phyloP scores from a whole-genome alignment of 257 asterid genomes.

The Nemophila menziesii region DNA sequence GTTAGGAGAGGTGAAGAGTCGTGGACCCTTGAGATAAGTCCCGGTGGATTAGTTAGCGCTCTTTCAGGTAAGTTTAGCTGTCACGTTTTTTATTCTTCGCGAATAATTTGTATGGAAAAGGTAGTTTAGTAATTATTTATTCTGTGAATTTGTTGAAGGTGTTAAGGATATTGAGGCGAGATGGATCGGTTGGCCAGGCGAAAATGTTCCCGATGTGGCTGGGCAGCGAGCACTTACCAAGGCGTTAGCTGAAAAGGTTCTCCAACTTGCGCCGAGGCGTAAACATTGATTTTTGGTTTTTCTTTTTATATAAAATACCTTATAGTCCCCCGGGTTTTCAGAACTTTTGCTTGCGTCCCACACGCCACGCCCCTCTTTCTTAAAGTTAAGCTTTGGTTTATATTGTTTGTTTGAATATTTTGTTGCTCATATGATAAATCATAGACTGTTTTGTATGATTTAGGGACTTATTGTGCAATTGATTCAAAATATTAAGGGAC shows the following conservation, averaged over 20 bases:
- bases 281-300: neutral
- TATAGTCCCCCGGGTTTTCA: no score
- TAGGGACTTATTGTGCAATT: no score
- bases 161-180: constrained; percentile 84
- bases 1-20: constrained; percentile 81
- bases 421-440: no score
- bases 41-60: constrained; percentile 98
- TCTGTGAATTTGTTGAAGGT: constrained; percentile 28
- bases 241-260: constrained; percentile 79
- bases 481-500: neutral
- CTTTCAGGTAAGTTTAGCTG: constrained; percentile 92
- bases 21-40: constrained; percentile 95
- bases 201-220: constrained; percentile 78
- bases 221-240: constrained; percentile 68
- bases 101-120: neutral
- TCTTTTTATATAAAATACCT: neutral
- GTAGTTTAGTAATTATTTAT: constrained; percentile 11
- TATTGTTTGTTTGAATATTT: no score
- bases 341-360: no score
- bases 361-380: no score
- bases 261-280: constrained; percentile 6
- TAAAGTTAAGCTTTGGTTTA: no score
- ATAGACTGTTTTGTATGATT: no score
- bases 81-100: constrained; percentile 4
- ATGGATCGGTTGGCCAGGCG: constrained; percentile 99